These are phyloP conservation scores for Penicillium italicum DNA, from an alignment of 2,329 filamentous ascomycete species.

Conservation along the genomic window DNA sequence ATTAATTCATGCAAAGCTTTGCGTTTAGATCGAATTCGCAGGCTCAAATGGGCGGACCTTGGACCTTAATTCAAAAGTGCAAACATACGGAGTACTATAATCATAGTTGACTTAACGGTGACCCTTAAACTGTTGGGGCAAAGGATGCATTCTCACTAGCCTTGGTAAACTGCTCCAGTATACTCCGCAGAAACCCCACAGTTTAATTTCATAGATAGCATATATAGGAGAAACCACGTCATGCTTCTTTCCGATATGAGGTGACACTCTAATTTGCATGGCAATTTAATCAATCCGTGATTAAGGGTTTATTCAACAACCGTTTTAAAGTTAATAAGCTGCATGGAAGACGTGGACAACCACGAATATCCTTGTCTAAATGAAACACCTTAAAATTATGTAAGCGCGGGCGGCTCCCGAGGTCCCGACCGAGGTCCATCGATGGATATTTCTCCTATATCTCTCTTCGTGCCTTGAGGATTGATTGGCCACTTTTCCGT, in stretches of 20 bases:
- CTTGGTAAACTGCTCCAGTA: background rate
- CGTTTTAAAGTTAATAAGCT: background rate
- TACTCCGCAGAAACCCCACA: background rate
- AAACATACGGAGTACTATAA: background rate
- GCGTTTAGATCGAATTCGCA: too few relatives aligned
- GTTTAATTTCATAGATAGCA: background rate
- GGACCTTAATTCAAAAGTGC: background rate
- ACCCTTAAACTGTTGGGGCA: background rate
- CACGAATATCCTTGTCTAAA: background rate
- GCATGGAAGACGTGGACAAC: background rate
- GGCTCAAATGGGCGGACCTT: too few relatives aligned
- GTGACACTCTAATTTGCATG: too few relatives aligned
- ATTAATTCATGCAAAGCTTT: too few relatives aligned
- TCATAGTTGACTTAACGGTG: background rate
- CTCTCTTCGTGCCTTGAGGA: background rate
- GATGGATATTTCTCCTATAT: background rate
- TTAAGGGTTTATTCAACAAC: too few relatives aligned
- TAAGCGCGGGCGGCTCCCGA: background rate
- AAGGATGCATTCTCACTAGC: background rate
- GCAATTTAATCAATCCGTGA: background rate
- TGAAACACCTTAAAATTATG: background rate
- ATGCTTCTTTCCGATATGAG: background rate
- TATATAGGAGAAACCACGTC: background rate
- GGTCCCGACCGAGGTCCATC: too few relatives aligned
- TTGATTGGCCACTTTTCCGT: background rate